phyloP scores from a whole-genome alignment of 768 basidiomycete species.

The Naganishia antarctica region DNA sequence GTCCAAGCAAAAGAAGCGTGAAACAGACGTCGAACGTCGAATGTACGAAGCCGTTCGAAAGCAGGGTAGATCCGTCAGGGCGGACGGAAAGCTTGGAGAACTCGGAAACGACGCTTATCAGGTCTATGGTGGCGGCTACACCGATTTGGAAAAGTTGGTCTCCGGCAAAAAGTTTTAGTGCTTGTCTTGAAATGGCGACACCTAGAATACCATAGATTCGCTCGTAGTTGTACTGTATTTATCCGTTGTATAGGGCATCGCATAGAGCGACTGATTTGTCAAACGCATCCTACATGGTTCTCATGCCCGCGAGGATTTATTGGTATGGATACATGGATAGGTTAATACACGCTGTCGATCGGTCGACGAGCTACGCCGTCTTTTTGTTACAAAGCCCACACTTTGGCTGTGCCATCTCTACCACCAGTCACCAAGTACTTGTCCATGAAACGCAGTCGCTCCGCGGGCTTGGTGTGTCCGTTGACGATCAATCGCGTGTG shows the following conservation, averaged over 20 bases:
- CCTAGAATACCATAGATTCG: background rate
- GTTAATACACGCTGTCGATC: background rate
- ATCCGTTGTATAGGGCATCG: background rate
- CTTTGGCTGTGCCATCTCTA: conserved; percentile 76
- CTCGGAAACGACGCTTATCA: conserved; percentile 44
- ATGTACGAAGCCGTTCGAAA: conserved; percentile 81
- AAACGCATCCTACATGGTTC: no score
- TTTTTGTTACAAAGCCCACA: conserved; percentile 85
- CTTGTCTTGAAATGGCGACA: no score
- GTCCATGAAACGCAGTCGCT: conserved; percentile 90
- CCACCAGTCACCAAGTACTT: conserved; percentile 87
- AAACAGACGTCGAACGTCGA: conserved; percentile 62
- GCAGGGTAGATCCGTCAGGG: conserved; percentile 75
- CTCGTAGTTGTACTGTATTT: background rate
- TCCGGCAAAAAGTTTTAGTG: conserved; percentile 23
- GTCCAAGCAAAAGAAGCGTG: conserved; percentile 24
- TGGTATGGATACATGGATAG: conserved; percentile 3
- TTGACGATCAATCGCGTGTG: conserved; percentile 78
- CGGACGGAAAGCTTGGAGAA: conserved; percentile 57
- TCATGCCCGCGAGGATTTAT: no score
- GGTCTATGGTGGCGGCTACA: conserved; percentile 35
- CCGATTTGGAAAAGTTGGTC: conserved; percentile 46
- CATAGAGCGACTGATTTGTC: no score
- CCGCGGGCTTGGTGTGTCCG: conserved; percentile 86
- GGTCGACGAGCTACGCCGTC: no score